Evolutionary conservation across 495 filamentous ascomycete genomes (phyloP), one percentile per base, ranked within the genome.

Genomic region (Pseudevernia furfuracea): DNA sequence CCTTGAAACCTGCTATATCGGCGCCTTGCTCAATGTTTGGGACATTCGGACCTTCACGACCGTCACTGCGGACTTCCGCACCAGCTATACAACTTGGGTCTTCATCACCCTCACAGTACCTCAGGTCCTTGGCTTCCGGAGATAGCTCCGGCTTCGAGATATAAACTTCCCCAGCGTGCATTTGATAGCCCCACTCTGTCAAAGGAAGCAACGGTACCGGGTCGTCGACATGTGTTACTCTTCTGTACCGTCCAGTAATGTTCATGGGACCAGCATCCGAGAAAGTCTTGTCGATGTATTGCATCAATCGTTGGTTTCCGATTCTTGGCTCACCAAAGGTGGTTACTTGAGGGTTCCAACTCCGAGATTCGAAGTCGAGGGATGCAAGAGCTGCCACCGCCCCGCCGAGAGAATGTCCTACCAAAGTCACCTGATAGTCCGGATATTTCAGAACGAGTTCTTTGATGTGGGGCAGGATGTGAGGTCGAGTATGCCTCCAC

Each of bases 281-380:
- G 73, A 96, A 97, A 9, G 80, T 77, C 0, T 73, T 67, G 68
- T 94, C 83, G 6, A 96, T 72, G 66, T 87, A 97, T 7, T 77
- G 67, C 15, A 78, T 85, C 64, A 97, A 81, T 9, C 73, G 85
- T 34, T 76, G 70, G 74, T 97, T 98, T 3, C 94, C 94, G 19
- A 95, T 73, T 56, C 86, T 83, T 25, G 94, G 94, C 72, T 97
- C 91, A 21, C 94, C 94, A 72, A 96, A 97, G 3, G 94, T 97
- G 19, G 93, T 96, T 0, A 96, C 86, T 32, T 74, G 73, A 1
- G 90, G 86, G 19, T 85, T 73, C 85, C 85, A 92, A 9, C 87
- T 89, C 6, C 82, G 78, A 30, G 84, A 71, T 52, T 79, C 68
- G 73, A 89, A 83, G 68, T 97, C 95, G 15, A 96, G 79, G 4